Evolutionary conservation across 805 yeast species (phyloP), one percentile per base, ranked within the genome.

Genomic region (Blastobotrys mokoenaii): DNA sequence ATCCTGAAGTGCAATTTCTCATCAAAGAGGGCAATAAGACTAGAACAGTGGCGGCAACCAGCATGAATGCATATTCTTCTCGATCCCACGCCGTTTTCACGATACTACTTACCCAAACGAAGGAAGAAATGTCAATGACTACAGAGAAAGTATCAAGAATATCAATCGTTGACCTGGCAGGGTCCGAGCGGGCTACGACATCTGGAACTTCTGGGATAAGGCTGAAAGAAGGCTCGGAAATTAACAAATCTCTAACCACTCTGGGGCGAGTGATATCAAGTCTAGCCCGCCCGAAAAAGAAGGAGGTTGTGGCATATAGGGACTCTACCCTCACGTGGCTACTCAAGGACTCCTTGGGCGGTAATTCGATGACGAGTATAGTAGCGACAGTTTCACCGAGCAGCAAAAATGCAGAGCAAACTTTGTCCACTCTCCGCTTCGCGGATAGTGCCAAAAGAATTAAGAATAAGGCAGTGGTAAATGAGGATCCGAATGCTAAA

Each of bases 381-480:
- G 73, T 86, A 17, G 90, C 89, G 18, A 84, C 90, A 57, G 69
- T 86, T 0, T 79, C 93, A 0, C 93, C 94, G 0, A 68, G 76
- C 16, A 87, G 81, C 46, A 67, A 75, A 17, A 82, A 81, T 55
- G 79, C 74, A 58, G 88, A 83, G 15, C 94, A 85, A 54, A 79
- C 86, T 0, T 60, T 78, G 51, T 82, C 84, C 29, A 84, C 93
- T 0, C 64, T 84, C 46, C 67, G 87, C 48, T 84, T 84, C 58
- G 93, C 94, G 1, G 80, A 77, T n/a, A 74, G 80, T 45, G 89
- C 85, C 2, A 82, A 83, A 57, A 69, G 68, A 51, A 82, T 84
- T 51, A 73, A 73, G 47, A 85, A 82, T 55, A 67, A 66, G 34
- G 81, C 83, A 14, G 77, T 71, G 54, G 68, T 79, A 45, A 85